phyloP scores from a whole-genome alignment of 2,329 filamentous ascomycete genomes.

The Pestalotiopsis sp. region DNA sequence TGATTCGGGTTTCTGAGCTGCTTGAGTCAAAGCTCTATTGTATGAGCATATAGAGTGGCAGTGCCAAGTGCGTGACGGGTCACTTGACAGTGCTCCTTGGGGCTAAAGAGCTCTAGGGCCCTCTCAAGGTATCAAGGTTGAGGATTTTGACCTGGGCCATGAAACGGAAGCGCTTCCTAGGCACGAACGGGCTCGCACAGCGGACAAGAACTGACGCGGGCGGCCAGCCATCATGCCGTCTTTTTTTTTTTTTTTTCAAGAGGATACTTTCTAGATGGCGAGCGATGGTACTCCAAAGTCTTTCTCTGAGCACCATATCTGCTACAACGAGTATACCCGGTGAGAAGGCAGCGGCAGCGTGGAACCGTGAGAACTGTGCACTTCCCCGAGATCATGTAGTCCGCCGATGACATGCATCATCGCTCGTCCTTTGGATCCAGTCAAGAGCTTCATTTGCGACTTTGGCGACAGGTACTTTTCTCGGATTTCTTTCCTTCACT shows the following conservation, averaged over 20 bases:
- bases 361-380: not conserved
- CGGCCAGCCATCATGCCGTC: not conserved
- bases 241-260: no score
- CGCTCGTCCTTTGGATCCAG: no score
- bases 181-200: not conserved
- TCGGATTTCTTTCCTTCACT: not conserved
- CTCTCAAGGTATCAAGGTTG: not conserved
- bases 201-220: not conserved
- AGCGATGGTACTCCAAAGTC: not conserved
- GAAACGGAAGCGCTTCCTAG: not conserved
- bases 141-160: not conserved
- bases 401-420: conserved; percentile 2
- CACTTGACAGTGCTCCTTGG: not conserved
- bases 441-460: no score
- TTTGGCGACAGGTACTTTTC: no score
- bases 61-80: not conserved
- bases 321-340: not conserved
- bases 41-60: not conserved
- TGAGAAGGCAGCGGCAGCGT: not conserved
- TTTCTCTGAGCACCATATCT: not conserved
- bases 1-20: not conserved
- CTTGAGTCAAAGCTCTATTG: not conserved
- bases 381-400: conserved; percentile 1
- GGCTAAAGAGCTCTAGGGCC: not conserved
- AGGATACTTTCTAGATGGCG: not conserved